phyloP scores from a whole-genome alignment of 2,329 filamentous ascomycete genomes.

The Sporothrix inflata region DNA sequence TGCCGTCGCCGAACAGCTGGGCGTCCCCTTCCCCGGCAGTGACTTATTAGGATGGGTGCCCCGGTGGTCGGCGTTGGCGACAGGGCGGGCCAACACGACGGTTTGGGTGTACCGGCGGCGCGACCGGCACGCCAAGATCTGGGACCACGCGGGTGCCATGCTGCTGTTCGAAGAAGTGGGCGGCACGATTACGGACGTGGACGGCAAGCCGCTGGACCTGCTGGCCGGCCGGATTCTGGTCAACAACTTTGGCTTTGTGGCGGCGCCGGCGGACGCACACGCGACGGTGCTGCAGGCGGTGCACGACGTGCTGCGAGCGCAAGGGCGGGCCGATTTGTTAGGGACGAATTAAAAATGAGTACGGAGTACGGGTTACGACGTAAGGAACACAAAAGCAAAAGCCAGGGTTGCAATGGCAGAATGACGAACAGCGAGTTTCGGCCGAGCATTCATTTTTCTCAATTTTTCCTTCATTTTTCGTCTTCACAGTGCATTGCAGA shows the following conservation, averaged over 20 bases:
- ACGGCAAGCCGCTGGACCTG: slow-evolving; percentile 56
- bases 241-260: slow-evolving; percentile 60
- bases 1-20: slow-evolving; percentile 48
- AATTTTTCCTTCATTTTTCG: background rate
- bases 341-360: background rate
- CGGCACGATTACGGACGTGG: slow-evolving; percentile 58
- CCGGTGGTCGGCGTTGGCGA: slow-evolving; percentile 57
- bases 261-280: slow-evolving; percentile 53
- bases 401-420: background rate
- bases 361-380: background rate
- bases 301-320: slow-evolving; percentile 30
- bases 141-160: slow-evolving; percentile 65
- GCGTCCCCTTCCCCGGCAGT: slow-evolving; percentile 50
- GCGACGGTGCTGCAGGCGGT: slow-evolving; percentile 45
- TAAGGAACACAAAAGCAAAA: background rate
- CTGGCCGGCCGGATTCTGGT: slow-evolving; percentile 52
- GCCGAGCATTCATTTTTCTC: background rate
- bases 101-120: slow-evolving; percentile 59
- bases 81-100: slow-evolving; percentile 57
- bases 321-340: slow-evolving; percentile 30
- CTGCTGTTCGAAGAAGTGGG: slow-evolving; percentile 61
- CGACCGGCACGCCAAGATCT: slow-evolving; percentile 56
- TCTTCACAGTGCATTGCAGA: background rate
- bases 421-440: background rate
- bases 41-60: slow-evolving; percentile 62